These are phyloP conservation scores for Jatropha curcas DNA, from an alignment of 345 rosid genomes.

Conservation along the genomic window DNA sequence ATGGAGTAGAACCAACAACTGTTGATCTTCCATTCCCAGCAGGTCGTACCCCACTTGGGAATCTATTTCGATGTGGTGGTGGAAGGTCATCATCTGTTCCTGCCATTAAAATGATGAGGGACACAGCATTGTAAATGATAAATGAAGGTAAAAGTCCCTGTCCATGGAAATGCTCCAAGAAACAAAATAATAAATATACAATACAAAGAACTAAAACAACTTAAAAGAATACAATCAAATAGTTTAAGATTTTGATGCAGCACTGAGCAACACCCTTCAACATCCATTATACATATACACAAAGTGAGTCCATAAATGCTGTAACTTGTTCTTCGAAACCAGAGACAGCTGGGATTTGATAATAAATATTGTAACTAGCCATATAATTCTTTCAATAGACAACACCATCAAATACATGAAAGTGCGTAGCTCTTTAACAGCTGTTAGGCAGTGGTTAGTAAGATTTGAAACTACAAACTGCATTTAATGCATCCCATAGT, in stretches of 20 bases:
- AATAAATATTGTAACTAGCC: not conserved
- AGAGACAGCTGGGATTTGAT: not conserved
- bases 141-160: not conserved
- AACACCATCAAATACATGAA: not conserved
- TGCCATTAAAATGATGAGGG: constrained; percentile 33
- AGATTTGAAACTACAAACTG: not conserved
- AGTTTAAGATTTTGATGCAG: not conserved
- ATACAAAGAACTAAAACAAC: too few relatives aligned
- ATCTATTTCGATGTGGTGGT: constrained; percentile 88
- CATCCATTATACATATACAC: not conserved
- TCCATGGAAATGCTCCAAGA: not conserved
- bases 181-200: not conserved
- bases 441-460: not conserved
- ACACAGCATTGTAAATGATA: not conserved
- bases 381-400: not conserved
- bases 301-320: not conserved
- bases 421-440: constrained; percentile 2
- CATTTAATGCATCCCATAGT: not conserved
- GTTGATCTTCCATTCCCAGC: constrained; percentile 88
- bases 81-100: constrained; percentile 99
- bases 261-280: not conserved
- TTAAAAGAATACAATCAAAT: not conserved
- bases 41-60: constrained; percentile 66
- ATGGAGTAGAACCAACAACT: constrained; percentile 51
- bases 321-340: not conserved